A percentile compares a stretch with the other conserved stretches of the same genome.
Conservation (phyloP, 257 asterid genomes). For the Solanum phureja region DNA sequence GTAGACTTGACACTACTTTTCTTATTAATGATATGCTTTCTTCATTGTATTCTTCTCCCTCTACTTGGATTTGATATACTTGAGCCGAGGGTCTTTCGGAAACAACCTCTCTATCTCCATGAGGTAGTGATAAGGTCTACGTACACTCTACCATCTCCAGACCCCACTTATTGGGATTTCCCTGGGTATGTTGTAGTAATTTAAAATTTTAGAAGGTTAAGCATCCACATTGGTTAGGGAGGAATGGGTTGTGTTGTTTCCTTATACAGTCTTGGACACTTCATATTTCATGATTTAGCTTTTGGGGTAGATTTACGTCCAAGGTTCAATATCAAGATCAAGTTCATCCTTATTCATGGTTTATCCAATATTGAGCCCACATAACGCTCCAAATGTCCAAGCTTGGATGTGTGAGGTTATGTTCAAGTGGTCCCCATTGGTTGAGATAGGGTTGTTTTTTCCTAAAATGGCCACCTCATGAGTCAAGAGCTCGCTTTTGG, state of each 20-base stretch:
- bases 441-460: background rate
- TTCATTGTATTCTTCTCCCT: background rate
- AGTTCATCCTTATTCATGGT: background rate
- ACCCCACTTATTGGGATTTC: no score
- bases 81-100: background rate
- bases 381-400: background rate
- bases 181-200: background rate
- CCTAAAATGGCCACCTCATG: background rate
- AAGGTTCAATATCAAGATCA: background rate
- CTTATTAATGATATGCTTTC: background rate
- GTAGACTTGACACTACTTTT: background rate
- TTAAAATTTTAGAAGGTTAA: background rate
- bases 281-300: background rate
- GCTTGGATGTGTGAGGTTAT: background rate
- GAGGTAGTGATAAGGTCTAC: background rate
- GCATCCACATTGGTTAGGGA: background rate
- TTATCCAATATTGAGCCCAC: background rate
- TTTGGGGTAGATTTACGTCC: background rate
- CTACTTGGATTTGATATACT: background rate
- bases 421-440: background rate
- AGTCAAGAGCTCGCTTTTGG: background rate
- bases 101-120: background rate
- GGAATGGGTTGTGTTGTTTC: background rate
- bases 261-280: background rate
- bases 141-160: background rate